These are phyloP conservation scores for Penicillium mononematosum DNA, from an alignment of 495 filamentous ascomycete genomes.

Conservation along the genomic window DNA sequence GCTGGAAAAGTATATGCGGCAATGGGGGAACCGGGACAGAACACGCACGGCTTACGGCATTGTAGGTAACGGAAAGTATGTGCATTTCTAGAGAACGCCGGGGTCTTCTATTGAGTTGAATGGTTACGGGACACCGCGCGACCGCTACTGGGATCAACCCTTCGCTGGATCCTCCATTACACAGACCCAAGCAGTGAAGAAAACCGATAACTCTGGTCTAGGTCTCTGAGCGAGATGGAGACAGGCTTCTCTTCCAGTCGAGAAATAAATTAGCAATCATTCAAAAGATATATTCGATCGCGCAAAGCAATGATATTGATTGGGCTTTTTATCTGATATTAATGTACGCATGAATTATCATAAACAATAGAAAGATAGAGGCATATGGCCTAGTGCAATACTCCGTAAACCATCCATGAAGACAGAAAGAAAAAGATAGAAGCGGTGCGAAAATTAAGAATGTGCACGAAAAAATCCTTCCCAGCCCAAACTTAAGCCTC, in stretches of 20 bases:
- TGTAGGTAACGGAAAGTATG: too few species aligned
- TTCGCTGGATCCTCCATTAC: too few species aligned
- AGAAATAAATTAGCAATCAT: background rate
- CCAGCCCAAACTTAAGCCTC: background rate
- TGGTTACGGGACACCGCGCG: too few species aligned
- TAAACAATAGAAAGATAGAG: background rate
- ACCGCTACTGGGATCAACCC: too few species aligned
- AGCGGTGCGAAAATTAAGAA: background rate
- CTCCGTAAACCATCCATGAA: background rate
- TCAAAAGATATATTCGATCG: background rate
- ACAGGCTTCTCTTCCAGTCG: background rate
- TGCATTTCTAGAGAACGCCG: too few species aligned
- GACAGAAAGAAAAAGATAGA: conserved; percentile 8
- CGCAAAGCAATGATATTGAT: background rate
- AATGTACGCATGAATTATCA: background rate
- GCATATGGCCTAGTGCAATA: background rate
- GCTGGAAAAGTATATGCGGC: too few species aligned
- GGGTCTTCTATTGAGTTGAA: too few species aligned
- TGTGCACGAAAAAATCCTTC: conserved; percentile 11
- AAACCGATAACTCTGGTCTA: background rate
- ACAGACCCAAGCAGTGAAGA: background rate
- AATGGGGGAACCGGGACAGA: too few species aligned
- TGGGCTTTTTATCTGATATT: background rate
- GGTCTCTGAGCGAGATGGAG: background rate
- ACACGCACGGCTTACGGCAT: too few species aligned